Percentiles rank a stretch among this genome's conserved stretches.
Conservation (phyloP, 306 rosid species). For the Crataegus laevigata region DNA sequence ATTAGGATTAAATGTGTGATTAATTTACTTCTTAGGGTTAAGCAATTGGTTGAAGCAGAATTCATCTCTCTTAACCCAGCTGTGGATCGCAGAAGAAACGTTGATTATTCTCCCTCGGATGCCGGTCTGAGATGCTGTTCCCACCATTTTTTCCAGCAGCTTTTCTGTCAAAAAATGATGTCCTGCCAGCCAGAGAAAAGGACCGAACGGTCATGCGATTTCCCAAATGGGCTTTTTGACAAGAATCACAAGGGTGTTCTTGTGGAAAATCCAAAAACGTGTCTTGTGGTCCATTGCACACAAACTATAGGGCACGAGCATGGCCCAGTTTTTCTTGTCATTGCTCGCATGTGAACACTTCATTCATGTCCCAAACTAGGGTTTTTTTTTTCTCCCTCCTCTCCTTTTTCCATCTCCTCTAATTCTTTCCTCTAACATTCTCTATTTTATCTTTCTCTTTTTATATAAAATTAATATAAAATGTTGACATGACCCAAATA, state of each 20-base stretch:
- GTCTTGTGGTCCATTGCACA: background rate
- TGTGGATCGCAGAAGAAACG: constrained; percentile 71
- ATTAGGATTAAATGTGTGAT: background rate
- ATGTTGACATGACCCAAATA: no score
- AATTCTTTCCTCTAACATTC: no score
- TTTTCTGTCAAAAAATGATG: constrained; percentile 71
- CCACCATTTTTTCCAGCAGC: constrained; percentile 80
- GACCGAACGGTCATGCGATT: background rate
- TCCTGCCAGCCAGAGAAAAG: constrained; percentile 46
- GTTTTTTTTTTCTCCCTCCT: background rate
- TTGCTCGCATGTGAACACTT: background rate
- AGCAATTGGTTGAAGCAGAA: constrained; percentile 66
- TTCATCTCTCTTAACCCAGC: constrained; percentile 67
- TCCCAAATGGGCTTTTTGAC: background rate
- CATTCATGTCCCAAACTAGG: background rate
- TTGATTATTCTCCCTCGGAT: constrained; percentile 84
- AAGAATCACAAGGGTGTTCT: background rate
- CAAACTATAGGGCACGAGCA: no score
- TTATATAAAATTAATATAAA: no score
- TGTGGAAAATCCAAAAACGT: background rate
- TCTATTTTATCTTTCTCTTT: no score
- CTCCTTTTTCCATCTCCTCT: no score
- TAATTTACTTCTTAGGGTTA: constrained; percentile 52
- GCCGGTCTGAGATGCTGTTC: constrained; percentile 72
- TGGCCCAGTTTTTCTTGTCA: background rate